A percentile compares a stretch with the other conserved stretches of the same genome.
phyloP scores from a whole-genome alignment of 768 basidiomycete genomes.

The Suillus plorans region DNA sequence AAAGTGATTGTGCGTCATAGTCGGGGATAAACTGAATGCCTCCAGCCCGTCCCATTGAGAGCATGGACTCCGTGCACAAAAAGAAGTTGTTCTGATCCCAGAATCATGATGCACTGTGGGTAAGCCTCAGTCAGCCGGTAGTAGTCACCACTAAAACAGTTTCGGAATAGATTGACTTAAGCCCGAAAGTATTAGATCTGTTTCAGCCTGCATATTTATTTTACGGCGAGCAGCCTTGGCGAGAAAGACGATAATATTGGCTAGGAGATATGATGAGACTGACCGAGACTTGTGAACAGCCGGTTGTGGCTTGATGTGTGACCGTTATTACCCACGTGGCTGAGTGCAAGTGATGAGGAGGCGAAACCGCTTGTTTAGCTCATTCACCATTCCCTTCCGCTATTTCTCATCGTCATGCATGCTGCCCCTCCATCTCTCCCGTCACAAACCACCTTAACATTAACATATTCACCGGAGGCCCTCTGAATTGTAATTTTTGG shows the following conservation, averaged over 20 bases:
- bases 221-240: background rate
- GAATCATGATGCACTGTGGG: background rate
- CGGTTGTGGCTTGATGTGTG: conserved; percentile 16
- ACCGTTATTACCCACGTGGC: conserved; percentile 29
- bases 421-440: conserved; percentile 14
- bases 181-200: background rate
- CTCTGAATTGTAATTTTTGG: background rate
- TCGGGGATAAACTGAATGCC: background rate
- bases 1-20: background rate
- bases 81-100: background rate
- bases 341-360: conserved; percentile 25
- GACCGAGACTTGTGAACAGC: background rate
- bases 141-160: background rate
- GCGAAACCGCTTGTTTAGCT: conserved; percentile 33
- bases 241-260: background rate
- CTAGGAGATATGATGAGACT: background rate
- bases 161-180: background rate
- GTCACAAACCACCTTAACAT: conserved; percentile 4
- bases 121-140: background rate
- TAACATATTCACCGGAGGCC: background rate
- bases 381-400: conserved; percentile 30
- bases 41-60: background rate
- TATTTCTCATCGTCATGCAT: conserved; percentile 28
- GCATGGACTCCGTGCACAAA: background rate
- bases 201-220: background rate